phyloP scores from a whole-genome alignment of 75 land plant species.

The Pinus albicaulis region DNA sequence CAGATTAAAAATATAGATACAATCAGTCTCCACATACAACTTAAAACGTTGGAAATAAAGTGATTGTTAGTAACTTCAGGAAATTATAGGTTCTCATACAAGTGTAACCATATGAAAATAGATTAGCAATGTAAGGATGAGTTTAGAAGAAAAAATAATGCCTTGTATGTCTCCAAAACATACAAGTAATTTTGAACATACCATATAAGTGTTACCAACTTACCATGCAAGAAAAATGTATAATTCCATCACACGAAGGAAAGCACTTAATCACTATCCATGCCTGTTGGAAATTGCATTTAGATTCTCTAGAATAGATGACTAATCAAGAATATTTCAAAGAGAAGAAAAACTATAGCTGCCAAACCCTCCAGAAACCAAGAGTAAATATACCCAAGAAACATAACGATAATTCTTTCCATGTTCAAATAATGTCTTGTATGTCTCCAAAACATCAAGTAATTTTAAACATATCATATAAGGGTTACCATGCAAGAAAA shows the following conservation, averaged over 20 bases:
- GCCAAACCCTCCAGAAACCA: background rate
- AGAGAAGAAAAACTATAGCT: background rate
- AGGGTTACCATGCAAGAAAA: background rate
- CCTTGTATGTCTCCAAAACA: background rate
- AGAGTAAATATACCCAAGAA: background rate
- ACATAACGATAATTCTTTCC: constrained; percentile 90
- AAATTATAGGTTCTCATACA: no score
- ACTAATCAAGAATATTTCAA: background rate
- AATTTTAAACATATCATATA: background rate
- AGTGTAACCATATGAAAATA: no score
- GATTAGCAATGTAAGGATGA: no score
- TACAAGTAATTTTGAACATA: background rate
- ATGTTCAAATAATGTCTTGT: constrained; percentile 32
- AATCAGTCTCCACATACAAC: no score
- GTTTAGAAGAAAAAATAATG: background rate
- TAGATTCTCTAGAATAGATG: background rate
- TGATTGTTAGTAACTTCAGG: no score
- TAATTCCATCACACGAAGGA: background rate
- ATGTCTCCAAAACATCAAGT: background rate
- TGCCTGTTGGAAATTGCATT: background rate
- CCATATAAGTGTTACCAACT: background rate
- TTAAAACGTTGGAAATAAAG: no score
- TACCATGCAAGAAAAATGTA: background rate
- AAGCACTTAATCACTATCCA: background rate
- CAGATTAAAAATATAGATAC: constrained; percentile 8